Base-by-base conservation (phyloP, 441 rosid species). In the Biscutella laevigata region DNA sequence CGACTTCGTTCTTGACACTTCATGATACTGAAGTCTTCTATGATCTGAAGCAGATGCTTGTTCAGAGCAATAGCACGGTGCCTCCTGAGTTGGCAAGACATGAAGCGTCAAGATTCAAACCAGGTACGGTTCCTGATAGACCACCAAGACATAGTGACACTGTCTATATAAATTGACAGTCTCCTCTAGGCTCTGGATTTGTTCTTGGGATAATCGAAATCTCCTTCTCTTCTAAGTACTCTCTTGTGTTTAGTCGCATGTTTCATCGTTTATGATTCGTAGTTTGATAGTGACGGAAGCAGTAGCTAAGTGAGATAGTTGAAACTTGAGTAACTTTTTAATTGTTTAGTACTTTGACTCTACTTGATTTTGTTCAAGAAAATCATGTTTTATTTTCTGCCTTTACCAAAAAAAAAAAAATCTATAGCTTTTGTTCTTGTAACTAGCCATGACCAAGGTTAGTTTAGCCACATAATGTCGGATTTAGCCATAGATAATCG, bases 1-100 rank as follows among this genome's bases (percentile, higher is more conserved):
- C 98, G 13, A 83, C 64, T n/a, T 84, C 94, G 19, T 87, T 87
- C 78, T 62, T 87, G 71, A 84, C 94, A 30, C 70, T 80, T 7
- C 78, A 74, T 0, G 94, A 87, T 60, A 40, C 75, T 0, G 90
- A 84, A 26, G 94, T 87, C 22, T 87, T 84, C 58, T 87, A 82
- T 61, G 94, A 87, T 76, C 82, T 84, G 41, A 84, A 80, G 81
- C 88, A 87, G 75, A 87, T 87, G 95, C 90, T 87, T 53, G 73
- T 77, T 57, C 94, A 84, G 73, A 84, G 81, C 64, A 87, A 87
- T 64, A 84, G 88, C 57, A 62, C 79, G 0, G 94, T 87, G 53
- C 95, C 95, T 41, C 86, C 86, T 27, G 95, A 87, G 67, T 71
- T 87, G 65, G 94, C 95, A 0, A 87, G 79, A 52, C 95, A 87